Evolutionary conservation across 805 yeast species (phyloP).

Genomic region (Kodamaea hsintzibuensis): DNA sequence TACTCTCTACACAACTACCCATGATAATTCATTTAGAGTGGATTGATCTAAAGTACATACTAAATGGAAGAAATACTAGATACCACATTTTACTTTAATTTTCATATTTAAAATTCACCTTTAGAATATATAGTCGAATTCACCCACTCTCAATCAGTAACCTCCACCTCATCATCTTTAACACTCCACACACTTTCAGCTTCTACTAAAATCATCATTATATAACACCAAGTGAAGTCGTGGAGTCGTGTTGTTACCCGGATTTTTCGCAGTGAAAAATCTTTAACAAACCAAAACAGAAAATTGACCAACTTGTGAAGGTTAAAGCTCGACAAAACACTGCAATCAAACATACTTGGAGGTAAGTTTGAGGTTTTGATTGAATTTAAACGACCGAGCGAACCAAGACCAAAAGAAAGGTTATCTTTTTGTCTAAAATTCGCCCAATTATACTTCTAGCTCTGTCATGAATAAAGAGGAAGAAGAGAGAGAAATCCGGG

Average conservation of each 20-base stretch:
- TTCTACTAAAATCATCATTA: too few species aligned
- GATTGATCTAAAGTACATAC: too few species aligned
- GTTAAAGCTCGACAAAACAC: background rate
- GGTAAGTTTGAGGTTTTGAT: background rate
- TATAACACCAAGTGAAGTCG: too few species aligned
- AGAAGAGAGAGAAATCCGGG: conserved; percentile 40
- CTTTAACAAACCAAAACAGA: conserved; percentile 5
- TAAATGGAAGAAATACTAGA: too few species aligned
- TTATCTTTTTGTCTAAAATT: background rate
- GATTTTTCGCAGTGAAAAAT: conserved; percentile 1
- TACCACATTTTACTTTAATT: too few species aligned
- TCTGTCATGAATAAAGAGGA: conserved; percentile 33
- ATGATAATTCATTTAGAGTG: too few species aligned
- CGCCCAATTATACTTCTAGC: background rate
- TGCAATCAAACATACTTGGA: background rate
- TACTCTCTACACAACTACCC: too few species aligned
- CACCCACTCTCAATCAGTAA: too few species aligned
- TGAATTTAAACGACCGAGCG: background rate
- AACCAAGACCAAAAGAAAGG: background rate
- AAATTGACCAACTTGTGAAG: background rate
- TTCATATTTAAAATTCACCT: too few species aligned
- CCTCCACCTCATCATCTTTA: too few species aligned
- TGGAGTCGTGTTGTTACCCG: conserved; percentile 2
- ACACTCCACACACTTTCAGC: too few species aligned
- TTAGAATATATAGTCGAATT: too few species aligned